These are phyloP conservation scores for Macadamia integrifolia DNA, from an alignment of 164 flowering plant genomes.

Conservation along the genomic window DNA sequence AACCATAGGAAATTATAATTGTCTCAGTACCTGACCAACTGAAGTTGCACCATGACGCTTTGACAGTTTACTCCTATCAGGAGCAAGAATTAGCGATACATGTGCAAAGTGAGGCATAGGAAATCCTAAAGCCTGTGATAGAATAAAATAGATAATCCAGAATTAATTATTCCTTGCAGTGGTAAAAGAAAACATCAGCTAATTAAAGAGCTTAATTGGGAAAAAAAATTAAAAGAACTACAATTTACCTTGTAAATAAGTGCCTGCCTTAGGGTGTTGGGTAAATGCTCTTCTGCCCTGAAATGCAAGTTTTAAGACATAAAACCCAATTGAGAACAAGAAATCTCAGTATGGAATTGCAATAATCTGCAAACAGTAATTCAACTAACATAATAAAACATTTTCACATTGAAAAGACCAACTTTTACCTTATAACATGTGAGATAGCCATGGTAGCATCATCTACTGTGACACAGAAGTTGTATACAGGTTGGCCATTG, in stretches of 20 bases:
- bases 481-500: constrained; percentile 97
- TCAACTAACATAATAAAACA: constrained; percentile 1
- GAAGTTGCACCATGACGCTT: constrained; percentile 98
- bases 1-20: neutral
- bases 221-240: neutral
- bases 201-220: constrained; percentile 2
- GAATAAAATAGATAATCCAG: constrained; percentile 2
- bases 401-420: neutral
- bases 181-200: neutral
- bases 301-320: constrained; percentile 19
- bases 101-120: constrained; percentile 94
- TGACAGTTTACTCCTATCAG: constrained; percentile 93
- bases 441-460: constrained; percentile 98
- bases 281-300: constrained; percentile 97
- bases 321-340: neutral
- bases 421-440: constrained; percentile 81
- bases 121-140: constrained; percentile 77
- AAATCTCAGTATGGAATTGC: neutral
- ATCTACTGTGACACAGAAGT: constrained; percentile 96
- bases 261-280: constrained; percentile 91
- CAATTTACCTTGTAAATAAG: constrained; percentile 70
- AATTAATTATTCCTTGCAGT: constrained; percentile 4
- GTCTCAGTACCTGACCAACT: constrained; percentile 76
- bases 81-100: constrained; percentile 94
- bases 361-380: neutral